A percentile compares a stretch with the other conserved stretches of the same genome.
Evolutionary conservation across 148 eudicot genomes (phyloP).

Genomic region (Chenopodium album): DNA sequence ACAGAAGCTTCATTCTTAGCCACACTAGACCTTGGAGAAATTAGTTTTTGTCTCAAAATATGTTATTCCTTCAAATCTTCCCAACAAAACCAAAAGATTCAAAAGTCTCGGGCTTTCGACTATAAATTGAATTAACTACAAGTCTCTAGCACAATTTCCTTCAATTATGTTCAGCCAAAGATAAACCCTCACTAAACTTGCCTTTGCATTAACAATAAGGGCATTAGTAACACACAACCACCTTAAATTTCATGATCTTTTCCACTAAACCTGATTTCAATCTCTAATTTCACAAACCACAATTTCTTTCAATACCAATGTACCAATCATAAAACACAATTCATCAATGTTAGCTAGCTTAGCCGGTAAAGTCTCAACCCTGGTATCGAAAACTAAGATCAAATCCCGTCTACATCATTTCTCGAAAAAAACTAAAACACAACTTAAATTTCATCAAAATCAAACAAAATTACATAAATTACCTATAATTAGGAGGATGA

Average conservation of each 20-base stretch:
- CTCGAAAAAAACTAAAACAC: background rate
- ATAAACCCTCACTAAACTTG: background rate
- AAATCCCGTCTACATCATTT: background rate
- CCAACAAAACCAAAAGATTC: background rate
- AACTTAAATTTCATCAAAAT: background rate
- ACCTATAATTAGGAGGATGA: slow-evolving; percentile 72
- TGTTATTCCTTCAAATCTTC: background rate
- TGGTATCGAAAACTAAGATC: no score
- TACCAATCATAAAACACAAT: background rate
- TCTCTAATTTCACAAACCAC: background rate
- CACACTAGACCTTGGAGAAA: background rate
- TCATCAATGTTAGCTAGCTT: no score
- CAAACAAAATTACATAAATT: background rate
- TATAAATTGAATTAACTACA: background rate
- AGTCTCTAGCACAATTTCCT: no score
- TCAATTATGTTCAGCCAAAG: no score
- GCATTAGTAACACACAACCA: background rate
- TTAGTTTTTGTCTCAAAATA: background rate
- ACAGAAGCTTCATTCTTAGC: background rate
- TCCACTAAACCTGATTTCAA: background rate
- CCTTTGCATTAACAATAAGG: background rate
- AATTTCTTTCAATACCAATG: background rate
- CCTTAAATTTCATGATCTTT: background rate
- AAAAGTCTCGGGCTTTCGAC: background rate
- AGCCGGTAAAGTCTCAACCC: background rate